Evolutionary conservation across 768 basidiomycete genomes (phyloP), one percentile per base, ranked within the genome.

Genomic region (Suillus bovinus): DNA sequence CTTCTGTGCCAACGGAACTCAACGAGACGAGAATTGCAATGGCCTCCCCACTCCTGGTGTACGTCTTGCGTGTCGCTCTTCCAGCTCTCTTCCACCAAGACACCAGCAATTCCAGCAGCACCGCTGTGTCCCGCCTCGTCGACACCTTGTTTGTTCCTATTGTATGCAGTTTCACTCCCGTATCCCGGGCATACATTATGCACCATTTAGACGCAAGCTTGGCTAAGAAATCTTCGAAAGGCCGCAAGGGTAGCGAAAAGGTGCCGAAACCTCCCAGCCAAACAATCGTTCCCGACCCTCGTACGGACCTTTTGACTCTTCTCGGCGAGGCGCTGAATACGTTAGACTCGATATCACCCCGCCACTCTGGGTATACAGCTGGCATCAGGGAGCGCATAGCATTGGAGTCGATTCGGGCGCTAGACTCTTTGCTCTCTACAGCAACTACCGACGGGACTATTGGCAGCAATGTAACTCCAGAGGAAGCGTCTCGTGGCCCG

Each of bases 381-480:
- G 61, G 60, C 27, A 58, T 74, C 16, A 68, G 60, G 46, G 62
- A 66, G 36, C 69, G 71, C 34, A 63, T 74, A 29, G 71, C 67
- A n/a, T 67, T 74, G 24, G 72, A 74, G 49, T 27, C 64, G 27
- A 66, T 74, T 53, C 69, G 71, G 3, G 71, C 68, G 33, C 66
- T 74, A 16, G 72, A 70, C 27, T 41, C 44, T 4, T 27, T 74
- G 29, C 71, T 69, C 20, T 27, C 66, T 29, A 3, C 31, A n/a
- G n/a, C n/a, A n/a, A n/a, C n/a, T n/a, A 16, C 17, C 10, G 34
- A 57, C 24, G 24, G 36, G 61, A 24, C 60, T 14, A 46, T 66
- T 13, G 22, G 34, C 53, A 44, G 54, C 31, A 20, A 53, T 61
- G 17, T 62, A 31, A 36, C 17, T 29, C 58, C 0, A 53, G 52